Base-by-base conservation (phyloP, 2,329 filamentous ascomycete species). In the Pezicula carpinea region DNA sequence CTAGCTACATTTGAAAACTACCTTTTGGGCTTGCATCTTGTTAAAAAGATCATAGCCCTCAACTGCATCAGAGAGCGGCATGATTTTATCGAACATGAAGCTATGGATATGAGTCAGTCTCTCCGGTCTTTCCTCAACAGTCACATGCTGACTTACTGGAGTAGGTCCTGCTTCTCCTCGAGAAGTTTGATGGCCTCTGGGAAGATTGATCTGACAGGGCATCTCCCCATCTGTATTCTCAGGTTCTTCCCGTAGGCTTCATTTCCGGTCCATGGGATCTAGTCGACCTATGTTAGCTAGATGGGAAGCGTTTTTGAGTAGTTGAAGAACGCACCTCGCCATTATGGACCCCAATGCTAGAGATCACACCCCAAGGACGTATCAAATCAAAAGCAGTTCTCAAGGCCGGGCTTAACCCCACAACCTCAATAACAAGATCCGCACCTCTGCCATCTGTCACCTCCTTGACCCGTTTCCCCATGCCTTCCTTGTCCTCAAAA, bases 391-490 rank as follows among this genome's bases (percentile, higher is more conserved):
- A 89, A 0, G 79, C 85, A 31, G 82, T 87, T 59, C 75, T 78
- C 60, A 90, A 66, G 2, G 86, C 87, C 32, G 82, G 77, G 45
- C 80, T 82, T 50, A 84, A 68, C 0, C 86, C 86, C 21, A 90
- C 87, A 6, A 88, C 84, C 65, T 91, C 87, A 55, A 96, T 82
- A 2, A 93, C 82, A 15, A 88, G 82, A 67, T 96, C 91, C 13
- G 90, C 90, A 6, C 91, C 91, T 33, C 91, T 76, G 6, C 89
- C 89, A 14, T 85, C 76, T 0, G 87, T 91, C 44, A 83, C 77
- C 56, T 86, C 83, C 61, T 80, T 80, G 49, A 95, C 81, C 42
- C 83, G 77, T 56, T 76, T 73, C 46, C 82, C 68, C 64, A 93
- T 75, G 1, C 75, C 79, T 31, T 82, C 78, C 39, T 75, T 75